Percentiles rank a stretch among this genome's conserved stretches.
phyloP scores from a whole-genome alignment of 73 alveolate genomes.

The Effrenium voratum region DNA sequence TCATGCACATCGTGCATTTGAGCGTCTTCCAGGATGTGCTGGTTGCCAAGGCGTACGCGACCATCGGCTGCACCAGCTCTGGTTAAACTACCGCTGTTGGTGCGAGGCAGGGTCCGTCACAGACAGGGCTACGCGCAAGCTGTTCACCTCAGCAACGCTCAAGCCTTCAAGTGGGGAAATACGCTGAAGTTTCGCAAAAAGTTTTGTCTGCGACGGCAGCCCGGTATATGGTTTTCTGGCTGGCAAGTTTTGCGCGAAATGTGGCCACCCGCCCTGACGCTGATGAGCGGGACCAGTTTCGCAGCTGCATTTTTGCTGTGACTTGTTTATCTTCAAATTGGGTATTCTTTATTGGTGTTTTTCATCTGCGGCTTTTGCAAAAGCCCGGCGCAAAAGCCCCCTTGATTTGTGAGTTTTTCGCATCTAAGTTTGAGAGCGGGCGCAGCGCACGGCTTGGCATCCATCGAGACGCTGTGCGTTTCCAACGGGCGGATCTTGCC shows the following conservation, averaged over 20 bases:
- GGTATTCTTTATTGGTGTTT: no score
- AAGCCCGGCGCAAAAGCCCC: no score
- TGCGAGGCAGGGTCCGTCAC: neutral
- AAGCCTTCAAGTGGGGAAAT: neutral
- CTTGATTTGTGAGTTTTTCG: no score
- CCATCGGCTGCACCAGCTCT: neutral
- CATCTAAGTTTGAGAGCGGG: no score
- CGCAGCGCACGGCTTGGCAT: no score
- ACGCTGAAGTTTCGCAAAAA: neutral
- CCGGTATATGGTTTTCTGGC: neutral
- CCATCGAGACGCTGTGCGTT: no score
- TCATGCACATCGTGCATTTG: neutral
- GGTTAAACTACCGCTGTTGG: neutral
- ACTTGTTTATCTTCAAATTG: no score
- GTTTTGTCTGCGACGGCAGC: neutral
- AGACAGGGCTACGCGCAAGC: neutral
- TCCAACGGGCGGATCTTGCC: no score
- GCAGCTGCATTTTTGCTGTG: no score
- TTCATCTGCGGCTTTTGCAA: no score
- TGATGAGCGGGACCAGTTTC: no score
- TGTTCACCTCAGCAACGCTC: neutral
- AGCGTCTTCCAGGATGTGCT: neutral
- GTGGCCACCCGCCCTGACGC: neutral
- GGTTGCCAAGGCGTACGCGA: neutral
- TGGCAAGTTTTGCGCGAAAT: neutral